A percentile compares a stretch with the other conserved stretches of the same genome.
Evolutionary conservation across 1,139 yeast species (phyloP).

Genomic region (Sugiyamaella novakii): DNA sequence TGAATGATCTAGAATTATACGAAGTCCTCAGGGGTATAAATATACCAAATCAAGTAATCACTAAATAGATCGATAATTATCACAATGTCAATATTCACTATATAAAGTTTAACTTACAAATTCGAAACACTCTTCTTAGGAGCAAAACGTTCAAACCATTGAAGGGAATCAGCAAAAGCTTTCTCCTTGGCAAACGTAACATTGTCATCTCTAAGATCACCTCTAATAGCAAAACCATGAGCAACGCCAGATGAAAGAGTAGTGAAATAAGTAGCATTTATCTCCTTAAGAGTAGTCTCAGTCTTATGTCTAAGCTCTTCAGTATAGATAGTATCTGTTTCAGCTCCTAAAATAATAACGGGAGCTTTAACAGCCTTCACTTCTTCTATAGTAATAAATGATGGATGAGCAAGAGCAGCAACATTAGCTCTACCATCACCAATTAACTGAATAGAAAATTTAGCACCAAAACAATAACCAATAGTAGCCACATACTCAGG

Average conservation of each 20-base stretch:
- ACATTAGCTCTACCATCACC: slow-evolving; percentile 51
- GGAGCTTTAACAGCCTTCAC: slow-evolving; percentile 62
- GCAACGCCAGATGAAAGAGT: slow-evolving; percentile 60
- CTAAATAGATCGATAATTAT: no score
- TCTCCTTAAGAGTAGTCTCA: slow-evolving; percentile 56
- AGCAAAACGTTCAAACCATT: slow-evolving; percentile 48
- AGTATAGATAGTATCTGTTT: slow-evolving; percentile 63
- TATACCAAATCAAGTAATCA: no score
- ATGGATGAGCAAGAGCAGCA: slow-evolving; percentile 78
- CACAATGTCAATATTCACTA: no score
- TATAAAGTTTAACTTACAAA: slow-evolving; percentile 5
- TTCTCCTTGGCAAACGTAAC: slow-evolving; percentile 71
- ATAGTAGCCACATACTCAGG: slow-evolving; percentile 60
- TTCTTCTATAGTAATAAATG: slow-evolving; percentile 65
- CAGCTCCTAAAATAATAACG: slow-evolving; percentile 69
- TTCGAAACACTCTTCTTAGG: slow-evolving; percentile 2
- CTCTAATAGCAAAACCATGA: slow-evolving; percentile 80
- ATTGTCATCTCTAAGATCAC: slow-evolving; percentile 58
- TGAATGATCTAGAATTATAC: no score
- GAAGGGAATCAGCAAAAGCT: slow-evolving; percentile 60
- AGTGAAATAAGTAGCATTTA: slow-evolving; percentile 56
- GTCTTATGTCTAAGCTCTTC: slow-evolving; percentile 62
- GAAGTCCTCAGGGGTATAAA: no score
- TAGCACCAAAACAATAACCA: slow-evolving; percentile 89
- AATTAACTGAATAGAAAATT: slow-evolving; percentile 58